phyloP scores from a whole-genome alignment of 805 yeast genomes.

The Debaryomyces prosopidis region DNA sequence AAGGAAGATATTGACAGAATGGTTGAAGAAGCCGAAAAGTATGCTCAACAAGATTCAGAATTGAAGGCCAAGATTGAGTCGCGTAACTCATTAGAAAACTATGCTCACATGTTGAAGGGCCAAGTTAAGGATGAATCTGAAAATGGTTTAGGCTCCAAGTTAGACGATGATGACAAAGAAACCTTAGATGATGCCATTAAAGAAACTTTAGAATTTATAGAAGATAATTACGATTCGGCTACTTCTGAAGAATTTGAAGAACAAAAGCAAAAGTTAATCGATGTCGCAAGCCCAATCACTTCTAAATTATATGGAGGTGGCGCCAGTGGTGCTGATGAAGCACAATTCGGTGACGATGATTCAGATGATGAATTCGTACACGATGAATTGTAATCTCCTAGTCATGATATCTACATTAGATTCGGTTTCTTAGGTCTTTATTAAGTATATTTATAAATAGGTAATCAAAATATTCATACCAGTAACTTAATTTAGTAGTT shows the following conservation, averaged over 20 bases:
- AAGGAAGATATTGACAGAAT: conserved; percentile 96
- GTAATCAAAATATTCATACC: too few species aligned
- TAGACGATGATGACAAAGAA: conserved; percentile 90
- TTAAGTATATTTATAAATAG: too few species aligned
- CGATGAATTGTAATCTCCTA: conserved; percentile 40
- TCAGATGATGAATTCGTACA: conserved; percentile 46
- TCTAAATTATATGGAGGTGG: conserved; percentile 70
- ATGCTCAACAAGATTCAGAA: conserved; percentile 47
- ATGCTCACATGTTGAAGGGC: conserved; percentile 48
- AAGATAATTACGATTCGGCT: conserved; percentile 78
- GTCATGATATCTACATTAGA: background rate
- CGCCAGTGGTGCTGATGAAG: conserved; percentile 43
- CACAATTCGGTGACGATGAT: conserved; percentile 43
- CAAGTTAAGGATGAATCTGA: conserved; percentile 38
- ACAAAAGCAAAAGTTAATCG: conserved; percentile 75
- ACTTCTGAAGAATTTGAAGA: conserved; percentile 92
- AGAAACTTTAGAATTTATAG: conserved; percentile 86
- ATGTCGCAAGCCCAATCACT: conserved; percentile 89
- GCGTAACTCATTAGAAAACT: conserved; percentile 47
- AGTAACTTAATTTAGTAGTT: too few species aligned
- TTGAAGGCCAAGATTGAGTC: conserved; percentile 43
- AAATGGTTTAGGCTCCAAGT: conserved; percentile 65
- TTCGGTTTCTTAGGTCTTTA: too few species aligned
- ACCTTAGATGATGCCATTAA: conserved; percentile 81
- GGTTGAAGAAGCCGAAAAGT: conserved; percentile 98